Conservation (phyloP, 352 stramenopile species). For the Phytopythium aichiense region DNA sequence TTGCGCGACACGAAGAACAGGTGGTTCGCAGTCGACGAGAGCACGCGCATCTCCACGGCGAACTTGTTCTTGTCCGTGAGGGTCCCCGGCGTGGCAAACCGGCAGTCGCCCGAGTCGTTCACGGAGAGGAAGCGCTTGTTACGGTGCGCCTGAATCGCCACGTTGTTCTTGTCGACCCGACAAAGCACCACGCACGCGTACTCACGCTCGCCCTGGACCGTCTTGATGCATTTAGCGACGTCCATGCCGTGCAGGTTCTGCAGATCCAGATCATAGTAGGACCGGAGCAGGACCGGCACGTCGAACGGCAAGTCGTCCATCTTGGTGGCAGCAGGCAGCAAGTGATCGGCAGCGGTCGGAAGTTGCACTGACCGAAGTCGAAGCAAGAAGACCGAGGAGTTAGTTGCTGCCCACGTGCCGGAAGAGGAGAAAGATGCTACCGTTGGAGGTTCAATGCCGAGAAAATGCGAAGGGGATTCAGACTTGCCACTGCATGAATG, state of each 20-base stretch:
- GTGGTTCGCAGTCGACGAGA: too few relatives aligned
- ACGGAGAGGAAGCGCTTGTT: conserved; percentile 6
- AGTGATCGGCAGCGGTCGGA: too few relatives aligned
- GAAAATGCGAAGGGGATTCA: too few relatives aligned
- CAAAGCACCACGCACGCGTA: not conserved
- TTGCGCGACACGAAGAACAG: too few relatives aligned
- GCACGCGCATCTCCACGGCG: conserved; percentile 20
- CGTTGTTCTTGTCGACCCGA: not conserved
- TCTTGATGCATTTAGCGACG: conserved; percentile 16
- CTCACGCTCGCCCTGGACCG: not conserved
- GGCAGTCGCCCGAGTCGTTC: conserved; percentile 11
- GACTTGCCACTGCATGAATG: too few relatives aligned
- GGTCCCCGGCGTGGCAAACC: conserved; percentile 2
- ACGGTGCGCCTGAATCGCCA: conserved; percentile 1
- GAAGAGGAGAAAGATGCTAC: too few relatives aligned
- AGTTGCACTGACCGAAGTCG: too few relatives aligned
- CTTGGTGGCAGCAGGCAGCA: too few relatives aligned
- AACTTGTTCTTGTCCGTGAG: conserved; percentile 28
- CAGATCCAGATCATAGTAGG: conserved; percentile 15
- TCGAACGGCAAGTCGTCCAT: conserved; percentile 22
- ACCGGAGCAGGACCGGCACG: conserved; percentile 25
- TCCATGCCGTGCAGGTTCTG: conserved; percentile 24
- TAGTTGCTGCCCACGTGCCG: too few relatives aligned
- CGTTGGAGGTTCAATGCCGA: too few relatives aligned
- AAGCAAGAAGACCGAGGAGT: too few relatives aligned